Percentiles rank a stretch among this genome's conserved stretches.
Evolutionary conservation across 495 filamentous ascomycete genomes (phyloP).

Genomic region (Podospora comata): DNA sequence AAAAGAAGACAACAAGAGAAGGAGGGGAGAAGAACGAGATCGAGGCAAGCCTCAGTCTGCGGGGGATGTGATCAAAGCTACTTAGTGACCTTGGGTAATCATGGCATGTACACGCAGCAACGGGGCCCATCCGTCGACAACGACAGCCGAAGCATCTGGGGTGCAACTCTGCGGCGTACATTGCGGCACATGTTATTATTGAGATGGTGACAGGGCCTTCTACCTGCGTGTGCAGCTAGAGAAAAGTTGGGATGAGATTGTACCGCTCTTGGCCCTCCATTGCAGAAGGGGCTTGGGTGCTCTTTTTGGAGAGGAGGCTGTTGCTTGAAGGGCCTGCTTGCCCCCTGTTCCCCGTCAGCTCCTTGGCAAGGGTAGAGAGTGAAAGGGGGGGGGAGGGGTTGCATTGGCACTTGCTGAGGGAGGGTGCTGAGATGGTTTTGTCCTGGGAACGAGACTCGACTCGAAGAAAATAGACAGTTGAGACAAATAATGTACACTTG

Average conservation of each 20-base stretch:
- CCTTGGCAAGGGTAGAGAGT: constrained; percentile 14
- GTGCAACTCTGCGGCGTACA: constrained; percentile 27
- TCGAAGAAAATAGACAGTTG: neutral
- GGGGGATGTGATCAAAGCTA: constrained; percentile 27
- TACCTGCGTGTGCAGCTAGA: constrained; percentile 18
- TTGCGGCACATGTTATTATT: constrained; percentile 38
- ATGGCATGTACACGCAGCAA: constrained; percentile 6
- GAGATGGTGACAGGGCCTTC: constrained; percentile 32
- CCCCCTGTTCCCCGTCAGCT: constrained; percentile 24
- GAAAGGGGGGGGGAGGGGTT: constrained; percentile 19
- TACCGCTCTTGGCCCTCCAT: constrained; percentile 25
- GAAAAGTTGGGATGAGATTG: constrained; percentile 31
- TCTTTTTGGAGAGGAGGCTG: constrained; percentile 24
- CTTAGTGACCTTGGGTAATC: neutral
- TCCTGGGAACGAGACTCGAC: neutral
- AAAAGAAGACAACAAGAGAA: constrained; percentile 11
- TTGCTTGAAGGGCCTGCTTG: constrained; percentile 13
- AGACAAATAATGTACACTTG: neutral
- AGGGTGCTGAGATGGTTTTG: neutral
- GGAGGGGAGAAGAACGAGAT: constrained; percentile 13
- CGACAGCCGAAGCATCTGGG: constrained; percentile 20
- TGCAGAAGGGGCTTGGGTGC: constrained; percentile 28
- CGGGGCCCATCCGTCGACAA: constrained; percentile 17
- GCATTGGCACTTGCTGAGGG: neutral
- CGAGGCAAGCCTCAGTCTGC: constrained; percentile 24